Evolutionary conservation across 345 rosid genomes (phyloP).

Genomic region (Linum trigynum): DNA sequence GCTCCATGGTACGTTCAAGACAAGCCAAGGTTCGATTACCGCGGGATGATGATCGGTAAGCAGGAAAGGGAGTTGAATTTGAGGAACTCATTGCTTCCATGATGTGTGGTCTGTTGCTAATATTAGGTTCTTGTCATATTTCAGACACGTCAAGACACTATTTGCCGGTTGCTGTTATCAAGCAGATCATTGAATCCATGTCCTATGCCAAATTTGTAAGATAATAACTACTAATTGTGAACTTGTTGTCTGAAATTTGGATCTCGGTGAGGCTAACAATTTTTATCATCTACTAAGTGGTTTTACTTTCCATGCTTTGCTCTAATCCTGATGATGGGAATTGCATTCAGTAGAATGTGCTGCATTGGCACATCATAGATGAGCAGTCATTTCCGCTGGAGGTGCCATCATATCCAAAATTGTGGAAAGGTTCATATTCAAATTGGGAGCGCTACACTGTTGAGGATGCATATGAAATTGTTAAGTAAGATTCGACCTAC

Average conservation of each 20-base stretch:
- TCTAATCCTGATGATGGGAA: neutral
- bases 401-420: conserved; percentile 64
- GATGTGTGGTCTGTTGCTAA: no score
- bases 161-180: conserved; percentile 44
- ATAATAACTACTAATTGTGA: neutral
- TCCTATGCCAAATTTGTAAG: conserved; percentile 58
- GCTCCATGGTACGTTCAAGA: conserved; percentile 89
- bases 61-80: neutral
- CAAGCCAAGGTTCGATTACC: conserved; percentile 73
- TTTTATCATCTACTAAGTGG: neutral
- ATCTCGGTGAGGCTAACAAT: neutral
- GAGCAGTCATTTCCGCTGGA: conserved; percentile 61
- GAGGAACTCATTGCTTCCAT: neutral
- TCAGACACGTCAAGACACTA: conserved; percentile 76
- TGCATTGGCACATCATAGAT: conserved; percentile 79
- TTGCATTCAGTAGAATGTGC: conserved; percentile 39
- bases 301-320: neutral
- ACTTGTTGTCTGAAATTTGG: neutral
- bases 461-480: conserved; percentile 58
- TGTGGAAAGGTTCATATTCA: conserved; percentile 70
- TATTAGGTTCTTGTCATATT: no score
- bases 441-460: conserved; percentile 40
- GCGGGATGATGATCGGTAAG: conserved; percentile 78
- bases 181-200: conserved; percentile 68
- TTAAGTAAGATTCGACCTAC: conserved; percentile 24